Evolutionary conservation across 805 yeast genomes (phyloP), one percentile per base, ranked within the genome.

Genomic region (Spathaspora girioi): DNA sequence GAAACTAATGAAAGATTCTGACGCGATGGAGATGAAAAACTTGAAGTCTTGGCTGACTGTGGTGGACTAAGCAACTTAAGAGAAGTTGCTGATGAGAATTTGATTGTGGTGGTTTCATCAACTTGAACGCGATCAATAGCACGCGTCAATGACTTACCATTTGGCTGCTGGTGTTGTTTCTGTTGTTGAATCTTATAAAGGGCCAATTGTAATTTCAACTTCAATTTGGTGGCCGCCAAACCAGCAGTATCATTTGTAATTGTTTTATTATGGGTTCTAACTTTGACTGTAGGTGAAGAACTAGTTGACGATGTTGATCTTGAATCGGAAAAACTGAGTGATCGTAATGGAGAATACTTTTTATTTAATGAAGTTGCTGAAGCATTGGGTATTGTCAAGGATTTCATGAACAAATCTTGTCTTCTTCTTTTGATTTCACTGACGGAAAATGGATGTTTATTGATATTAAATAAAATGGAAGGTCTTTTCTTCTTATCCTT

Each of bases 201-300:
- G 1, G 79, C 79, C 54, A 73, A 59, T 54, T 70, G 77, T 41
- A 74, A 60, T 58, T 73, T 73, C 52, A 73, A 63, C 61, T 71
- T 74, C 58, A 74, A 64, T 55, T 73, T 73, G 19, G 75, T 69
- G 31, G 77, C 79, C 10, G 76, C 75, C 59, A 71, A 63, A 27
- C 69, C 72, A 6, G 73, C 75, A 50, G 66, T 58, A 52, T 64
- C 68, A 55, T 62, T 68, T 29, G 56, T 57, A 50, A 51, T 20
- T 18, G 23, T 5, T 12, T 15, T 26, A 26, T 44, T 32, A 11
- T 46, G 23, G 8, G 47, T 15, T 45, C 48, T 32, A 8, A 7
- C 11, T 29, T 12, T 47, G 3, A 41, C 14, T 1, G 42, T 43
- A 15, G 54, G 45, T 20, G 54, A 32, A 12, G 46, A n/a, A 17